phyloP scores from a whole-genome alignment of 2,329 filamentous ascomycete species.

The Alternaria conjuncta region DNA sequence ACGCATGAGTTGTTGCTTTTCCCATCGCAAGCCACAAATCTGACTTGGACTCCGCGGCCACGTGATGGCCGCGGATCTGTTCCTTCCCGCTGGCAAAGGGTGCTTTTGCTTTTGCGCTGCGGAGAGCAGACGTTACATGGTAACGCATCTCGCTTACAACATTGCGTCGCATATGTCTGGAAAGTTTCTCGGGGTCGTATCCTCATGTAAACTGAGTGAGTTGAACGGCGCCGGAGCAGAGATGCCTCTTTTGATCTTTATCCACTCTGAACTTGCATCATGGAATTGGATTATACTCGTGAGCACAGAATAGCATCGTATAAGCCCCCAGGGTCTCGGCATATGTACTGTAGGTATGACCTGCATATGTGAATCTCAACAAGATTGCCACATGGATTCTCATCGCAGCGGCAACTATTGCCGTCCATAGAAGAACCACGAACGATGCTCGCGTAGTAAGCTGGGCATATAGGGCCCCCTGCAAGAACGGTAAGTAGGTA shows the following conservation, averaged over 20 bases:
- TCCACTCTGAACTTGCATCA: background rate
- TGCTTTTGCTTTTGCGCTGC: background rate
- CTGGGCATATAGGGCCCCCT: background rate
- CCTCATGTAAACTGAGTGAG: background rate
- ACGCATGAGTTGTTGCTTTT: background rate
- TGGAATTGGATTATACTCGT: background rate
- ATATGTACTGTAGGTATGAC: background rate
- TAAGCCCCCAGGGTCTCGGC: background rate
- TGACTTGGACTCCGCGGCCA: background rate
- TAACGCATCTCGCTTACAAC: background rate
- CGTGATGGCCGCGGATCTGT: background rate
- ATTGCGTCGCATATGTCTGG: background rate
- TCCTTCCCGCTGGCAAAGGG: background rate
- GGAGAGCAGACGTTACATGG: background rate
- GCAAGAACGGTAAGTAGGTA: background rate
- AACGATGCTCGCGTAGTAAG: background rate
- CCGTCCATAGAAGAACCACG: background rate
- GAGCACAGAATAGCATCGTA: background rate
- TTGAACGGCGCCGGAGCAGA: background rate
- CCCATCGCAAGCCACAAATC: background rate
- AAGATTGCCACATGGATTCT: background rate
- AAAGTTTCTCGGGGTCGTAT: background rate
- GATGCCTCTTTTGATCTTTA: background rate
- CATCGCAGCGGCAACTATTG: background rate
- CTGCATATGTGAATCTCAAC: slow-evolving; percentile 1